Percentiles rank a stretch among this genome's conserved stretches.
phyloP scores from a whole-genome alignment of 2,329 filamentous ascomycete genomes.

The Chrysoporthe deuterocubensis region DNA sequence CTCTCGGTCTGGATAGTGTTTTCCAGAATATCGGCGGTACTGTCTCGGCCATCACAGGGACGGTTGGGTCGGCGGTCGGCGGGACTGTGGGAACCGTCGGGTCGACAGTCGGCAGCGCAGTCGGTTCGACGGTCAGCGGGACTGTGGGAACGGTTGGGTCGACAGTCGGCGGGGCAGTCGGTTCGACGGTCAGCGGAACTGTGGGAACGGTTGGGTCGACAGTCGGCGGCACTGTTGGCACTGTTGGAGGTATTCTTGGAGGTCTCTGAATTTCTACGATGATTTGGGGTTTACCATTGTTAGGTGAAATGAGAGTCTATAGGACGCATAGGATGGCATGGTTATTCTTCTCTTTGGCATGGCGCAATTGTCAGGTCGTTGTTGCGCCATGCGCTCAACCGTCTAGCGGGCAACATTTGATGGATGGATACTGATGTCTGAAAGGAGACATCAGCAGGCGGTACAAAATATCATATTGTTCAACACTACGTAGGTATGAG shows the following conservation, averaged over 20 bases:
- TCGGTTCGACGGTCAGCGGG: not conserved
- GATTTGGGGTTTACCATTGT: not conserved
- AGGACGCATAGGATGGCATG: not conserved
- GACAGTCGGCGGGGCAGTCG: not conserved
- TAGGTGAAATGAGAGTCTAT: not conserved
- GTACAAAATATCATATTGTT: not conserved
- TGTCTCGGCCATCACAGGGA: not conserved
- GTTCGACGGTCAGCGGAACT: not conserved
- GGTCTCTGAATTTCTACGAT: not conserved
- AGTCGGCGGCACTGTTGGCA: not conserved
- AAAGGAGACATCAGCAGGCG: not conserved
- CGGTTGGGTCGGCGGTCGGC: not conserved
- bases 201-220: not conserved
- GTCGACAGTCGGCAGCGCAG: not conserved
- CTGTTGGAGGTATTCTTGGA: constrained; percentile 4
- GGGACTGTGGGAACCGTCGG: not conserved
- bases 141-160: constrained; percentile 1
- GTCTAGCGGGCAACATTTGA: not conserved
- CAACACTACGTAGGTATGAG: not conserved
- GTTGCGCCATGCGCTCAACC: constrained; percentile 11
- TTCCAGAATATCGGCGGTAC: not conserved
- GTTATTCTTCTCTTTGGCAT: constrained; percentile 1
- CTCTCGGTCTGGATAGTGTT: constrained; percentile 5
- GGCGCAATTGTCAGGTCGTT: constrained; percentile 8
- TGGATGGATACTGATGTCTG: not conserved